phyloP scores from a whole-genome alignment of 176 grass and related monocot genomes.

The Carex parvula region DNA sequence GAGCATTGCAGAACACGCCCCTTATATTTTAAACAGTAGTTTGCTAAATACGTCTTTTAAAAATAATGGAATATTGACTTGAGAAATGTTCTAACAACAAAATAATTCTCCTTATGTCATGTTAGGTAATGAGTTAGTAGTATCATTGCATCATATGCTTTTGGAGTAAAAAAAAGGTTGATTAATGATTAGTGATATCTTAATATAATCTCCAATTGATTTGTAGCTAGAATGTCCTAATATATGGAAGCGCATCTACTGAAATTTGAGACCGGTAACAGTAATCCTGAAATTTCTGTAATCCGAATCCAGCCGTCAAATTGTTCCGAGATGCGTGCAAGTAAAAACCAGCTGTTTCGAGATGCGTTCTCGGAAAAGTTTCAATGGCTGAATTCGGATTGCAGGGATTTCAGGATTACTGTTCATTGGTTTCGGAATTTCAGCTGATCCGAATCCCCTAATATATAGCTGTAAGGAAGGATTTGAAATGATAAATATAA shows the following conservation, averaged over 20 bases:
- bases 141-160: background rate
- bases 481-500: background rate
- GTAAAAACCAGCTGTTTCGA: too few species aligned
- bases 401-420: too few species aligned
- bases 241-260: too few species aligned
- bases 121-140: conserved; percentile 18
- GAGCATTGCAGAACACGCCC: background rate
- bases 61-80: background rate
- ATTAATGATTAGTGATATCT: background rate
- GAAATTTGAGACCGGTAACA: too few species aligned
- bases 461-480: background rate
- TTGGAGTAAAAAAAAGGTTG: background rate
- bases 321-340: too few species aligned
- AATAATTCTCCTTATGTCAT: conserved; percentile 1
- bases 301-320: too few species aligned
- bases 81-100: conserved; percentile 6
- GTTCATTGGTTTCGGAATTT: too few species aligned
- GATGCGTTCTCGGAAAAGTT: too few species aligned
- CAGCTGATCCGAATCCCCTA: too few species aligned
- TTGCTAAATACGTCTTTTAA: background rate
- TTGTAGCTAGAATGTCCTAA: background rate
- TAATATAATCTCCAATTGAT: background rate
- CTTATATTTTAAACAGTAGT: background rate
- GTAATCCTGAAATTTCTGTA: too few species aligned
- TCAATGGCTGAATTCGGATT: too few species aligned